Evolutionary conservation across 163 green algal genomes (phyloP).

Genomic region (Chlorella variabilis): DNA sequence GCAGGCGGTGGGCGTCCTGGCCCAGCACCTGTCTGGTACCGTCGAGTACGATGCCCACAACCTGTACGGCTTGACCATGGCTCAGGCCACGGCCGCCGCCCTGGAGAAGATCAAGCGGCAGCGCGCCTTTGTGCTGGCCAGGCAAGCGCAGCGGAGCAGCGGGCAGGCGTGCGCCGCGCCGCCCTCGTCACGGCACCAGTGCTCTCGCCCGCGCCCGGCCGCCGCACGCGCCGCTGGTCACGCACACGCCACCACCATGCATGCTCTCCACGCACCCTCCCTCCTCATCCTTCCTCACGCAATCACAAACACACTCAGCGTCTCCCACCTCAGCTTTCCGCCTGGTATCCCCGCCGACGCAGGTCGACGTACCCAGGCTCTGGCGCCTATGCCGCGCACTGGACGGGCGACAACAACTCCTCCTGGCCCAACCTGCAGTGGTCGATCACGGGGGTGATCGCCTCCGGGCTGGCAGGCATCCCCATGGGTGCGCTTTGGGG

Average conservation of each 20-base stretch:
- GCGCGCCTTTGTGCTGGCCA: constrained; percentile 74
- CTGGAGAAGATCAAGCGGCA: constrained; percentile 43
- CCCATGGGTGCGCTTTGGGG: background rate
- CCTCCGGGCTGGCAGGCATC: constrained; percentile 65
- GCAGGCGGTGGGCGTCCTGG: constrained; percentile 66
- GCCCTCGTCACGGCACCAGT: no score
- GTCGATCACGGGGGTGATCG: constrained; percentile 60
- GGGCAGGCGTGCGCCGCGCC: no score
- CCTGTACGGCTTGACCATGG: constrained; percentile 73
- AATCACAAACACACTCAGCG: no score
- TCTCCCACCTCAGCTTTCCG: background rate
- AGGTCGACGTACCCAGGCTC: constrained; percentile 25
- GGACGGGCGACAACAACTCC: constrained; percentile 84
- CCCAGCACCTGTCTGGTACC: constrained; percentile 55
- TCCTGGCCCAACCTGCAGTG: constrained; percentile 57
- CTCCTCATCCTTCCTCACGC: no score
- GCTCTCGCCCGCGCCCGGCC: no score
- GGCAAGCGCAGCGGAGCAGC: no score
- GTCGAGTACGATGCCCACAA: constrained; percentile 82
- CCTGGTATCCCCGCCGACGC: background rate
- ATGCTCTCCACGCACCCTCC: no score
- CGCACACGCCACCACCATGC: no score
- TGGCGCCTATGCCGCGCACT: constrained; percentile 77
- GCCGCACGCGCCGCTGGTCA: no score
- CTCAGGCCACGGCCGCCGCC: constrained; percentile 36